Conservation (phyloP, 2,329 filamentous ascomycete species). For the Polytolypa hystricis region DNA sequence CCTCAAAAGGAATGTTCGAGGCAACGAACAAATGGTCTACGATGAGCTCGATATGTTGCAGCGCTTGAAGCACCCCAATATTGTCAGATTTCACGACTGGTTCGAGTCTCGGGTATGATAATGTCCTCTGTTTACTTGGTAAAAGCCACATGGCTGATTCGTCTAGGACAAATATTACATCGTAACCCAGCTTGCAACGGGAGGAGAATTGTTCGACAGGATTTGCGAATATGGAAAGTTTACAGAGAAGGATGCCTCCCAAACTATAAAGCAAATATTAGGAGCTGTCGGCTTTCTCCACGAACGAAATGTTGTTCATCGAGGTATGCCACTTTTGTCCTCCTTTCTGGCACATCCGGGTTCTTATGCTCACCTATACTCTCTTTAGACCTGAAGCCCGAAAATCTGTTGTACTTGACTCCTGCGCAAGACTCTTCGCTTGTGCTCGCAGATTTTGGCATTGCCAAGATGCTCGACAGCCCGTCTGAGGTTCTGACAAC, state of each 20-base stretch:
- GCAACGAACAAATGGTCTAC: conserved; percentile 97
- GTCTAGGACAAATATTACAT: conserved; percentile 97
- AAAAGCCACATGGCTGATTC: conserved; percentile 6
- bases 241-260: conserved; percentile 93
- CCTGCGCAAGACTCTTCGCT: conserved; percentile 66
- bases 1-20: conserved; percentile 97
- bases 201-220: conserved; percentile 92
- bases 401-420: conserved; percentile 91
- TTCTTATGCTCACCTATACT: conserved; percentile 6
- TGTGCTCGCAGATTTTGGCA: conserved; percentile 93
- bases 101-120: conserved; percentile 81
- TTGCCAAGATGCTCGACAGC: conserved; percentile 91
- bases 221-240: conserved; percentile 98
- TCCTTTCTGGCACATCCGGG: not conserved
- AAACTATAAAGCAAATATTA: conserved; percentile 89
- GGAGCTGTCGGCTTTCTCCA: conserved; percentile 92
- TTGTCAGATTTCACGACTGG: conserved; percentile 96
- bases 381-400: conserved; percentile 77
- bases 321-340: conserved; percentile 49
- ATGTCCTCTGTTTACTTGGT: not conserved
- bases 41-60: conserved; percentile 94
- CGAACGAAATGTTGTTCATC: conserved; percentile 85
- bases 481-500: conserved; percentile 88
- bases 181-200: conserved; percentile 88
- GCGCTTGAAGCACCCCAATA: conserved; percentile 81